Conservation (phyloP, 345 rosid species). For the Murraya paniculata region DNA sequence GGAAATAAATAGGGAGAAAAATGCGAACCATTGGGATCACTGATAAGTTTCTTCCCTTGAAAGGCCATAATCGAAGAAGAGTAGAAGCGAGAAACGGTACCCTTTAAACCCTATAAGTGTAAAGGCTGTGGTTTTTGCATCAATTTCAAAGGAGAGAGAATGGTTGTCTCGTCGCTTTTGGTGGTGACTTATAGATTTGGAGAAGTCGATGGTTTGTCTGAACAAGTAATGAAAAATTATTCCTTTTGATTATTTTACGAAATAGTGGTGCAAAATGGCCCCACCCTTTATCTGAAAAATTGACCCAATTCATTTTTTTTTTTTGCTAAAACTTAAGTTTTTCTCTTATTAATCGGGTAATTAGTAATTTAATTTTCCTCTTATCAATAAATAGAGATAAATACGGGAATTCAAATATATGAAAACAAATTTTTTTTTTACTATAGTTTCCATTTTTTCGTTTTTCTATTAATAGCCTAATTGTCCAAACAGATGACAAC, state of each 20-base stretch:
- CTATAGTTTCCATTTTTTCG: no score
- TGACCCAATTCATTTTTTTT: background rate
- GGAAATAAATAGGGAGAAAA: conserved; percentile 6
- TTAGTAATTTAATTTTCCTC: no score
- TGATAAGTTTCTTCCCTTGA: conserved; percentile 87
- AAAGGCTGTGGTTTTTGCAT: conserved; percentile 9
- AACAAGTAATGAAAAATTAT: background rate
- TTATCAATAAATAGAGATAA: no score
- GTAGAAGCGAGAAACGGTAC: background rate
- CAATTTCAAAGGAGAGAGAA: background rate
- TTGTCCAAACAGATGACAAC: no score
- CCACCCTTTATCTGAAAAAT: background rate
- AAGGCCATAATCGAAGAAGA: conserved; percentile 55
- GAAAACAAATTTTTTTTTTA: no score
- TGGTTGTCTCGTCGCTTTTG: conserved; percentile 8
- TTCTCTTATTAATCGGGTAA: background rate
- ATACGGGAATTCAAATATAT: no score
- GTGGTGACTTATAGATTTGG: conserved; percentile 7
- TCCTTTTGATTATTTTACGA: background rate
- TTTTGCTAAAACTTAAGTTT: no score
- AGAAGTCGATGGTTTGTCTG: conserved; percentile 24
- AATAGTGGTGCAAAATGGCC: background rate
- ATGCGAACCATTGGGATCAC: conserved; percentile 72
- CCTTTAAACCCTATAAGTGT: conserved; percentile 2
- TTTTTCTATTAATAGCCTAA: no score